Base-by-base conservation (phyloP, 2,329 filamentous ascomycete species). In the Aureobasidium zeae region DNA sequence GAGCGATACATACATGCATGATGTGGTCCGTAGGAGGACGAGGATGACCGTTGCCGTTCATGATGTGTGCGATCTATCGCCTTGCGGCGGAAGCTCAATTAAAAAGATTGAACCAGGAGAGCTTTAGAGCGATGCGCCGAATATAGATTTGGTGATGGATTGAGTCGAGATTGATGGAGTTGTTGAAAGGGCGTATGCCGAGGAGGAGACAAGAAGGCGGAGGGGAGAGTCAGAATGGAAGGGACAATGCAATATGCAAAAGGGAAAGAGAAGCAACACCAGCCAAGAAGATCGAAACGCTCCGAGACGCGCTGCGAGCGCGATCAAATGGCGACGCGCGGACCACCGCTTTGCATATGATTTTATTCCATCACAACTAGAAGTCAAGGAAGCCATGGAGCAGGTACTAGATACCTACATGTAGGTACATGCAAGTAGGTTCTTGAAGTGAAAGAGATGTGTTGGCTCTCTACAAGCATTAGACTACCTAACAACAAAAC, bases 21-120 rank as follows among this genome's bases (percentile, higher is more conserved):
- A 15, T 25, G 15, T 48, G 44, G 26, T 50, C 48, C 33, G 44
- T 44, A n/a, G n/a, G n/a, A n/a, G n/a, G n/a, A n/a, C n/a, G n/a
- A n/a, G n/a, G n/a, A 35, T 48, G 35, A 12, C 37, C 31, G 44
- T 50, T 47, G 20, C 48, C 48, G 48, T 50, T 50, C 48, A 50
- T 50, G 33, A 26, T 48, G 48, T 28, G 16, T 39, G 26, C 43
- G 15, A 13, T n/a, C n/a, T n/a, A n/a, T 34, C 31, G 46, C 44
- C 46, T 43, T 35, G 33, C 46, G 31, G 44, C 36, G 36, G 46
- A 39, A 34, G 28, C 25, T 21, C 17, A 4, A 44, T 35, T 19
- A 29, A 28, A 43, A 34, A 28, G 33, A 21, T 29, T 25, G 32
- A 35, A 20, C 45, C 41, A 37, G 41, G 38, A 34, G 42, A 38